Percentiles rank a stretch among this genome's conserved stretches.
Conservation (phyloP, 495 filamentous ascomycete species). For the Penicillium soppii region DNA sequence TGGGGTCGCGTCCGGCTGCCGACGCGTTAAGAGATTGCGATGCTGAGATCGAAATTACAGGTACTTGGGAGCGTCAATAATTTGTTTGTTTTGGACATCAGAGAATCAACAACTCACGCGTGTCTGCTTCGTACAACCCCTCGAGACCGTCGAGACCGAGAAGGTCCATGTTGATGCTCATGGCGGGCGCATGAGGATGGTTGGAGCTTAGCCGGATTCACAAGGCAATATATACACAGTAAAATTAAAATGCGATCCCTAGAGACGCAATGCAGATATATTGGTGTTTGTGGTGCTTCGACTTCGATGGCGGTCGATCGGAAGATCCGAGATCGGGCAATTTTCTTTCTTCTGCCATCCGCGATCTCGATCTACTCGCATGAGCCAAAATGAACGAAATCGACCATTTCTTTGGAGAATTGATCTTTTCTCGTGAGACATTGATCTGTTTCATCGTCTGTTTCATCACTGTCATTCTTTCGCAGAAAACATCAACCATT, state of each 20-base stretch:
- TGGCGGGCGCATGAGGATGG: slow-evolving; percentile 10
- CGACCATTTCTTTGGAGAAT: not conserved
- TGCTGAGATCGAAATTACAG: slow-evolving; percentile 83
- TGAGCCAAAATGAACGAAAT: not conserved
- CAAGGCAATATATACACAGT: not conserved
- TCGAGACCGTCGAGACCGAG: slow-evolving; percentile 24
- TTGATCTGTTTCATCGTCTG: not conserved
- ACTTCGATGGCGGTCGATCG: not conserved
- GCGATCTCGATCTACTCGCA: slow-evolving; percentile 2
- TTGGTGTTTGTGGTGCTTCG: not conserved
- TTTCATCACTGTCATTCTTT: not conserved
- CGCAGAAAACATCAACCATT: not conserved
- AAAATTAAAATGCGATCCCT: not conserved
- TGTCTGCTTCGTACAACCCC: slow-evolving; percentile 17
- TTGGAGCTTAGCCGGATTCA: not conserved
- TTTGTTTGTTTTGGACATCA: not conserved
- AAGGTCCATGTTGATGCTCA: slow-evolving; percentile 31
- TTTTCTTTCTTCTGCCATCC: not conserved
- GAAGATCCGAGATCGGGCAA: slow-evolving; percentile 3
- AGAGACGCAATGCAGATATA: not conserved
- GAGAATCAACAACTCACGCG: slow-evolving; percentile 22
- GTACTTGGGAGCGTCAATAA: slow-evolving; percentile 29
- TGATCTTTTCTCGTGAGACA: not conserved
- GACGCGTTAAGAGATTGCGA: slow-evolving; percentile 75
- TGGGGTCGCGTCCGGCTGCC: slow-evolving; percentile 44